phyloP scores from a whole-genome alignment of 805 yeast species.

The Wickerhamiella cacticola region DNA sequence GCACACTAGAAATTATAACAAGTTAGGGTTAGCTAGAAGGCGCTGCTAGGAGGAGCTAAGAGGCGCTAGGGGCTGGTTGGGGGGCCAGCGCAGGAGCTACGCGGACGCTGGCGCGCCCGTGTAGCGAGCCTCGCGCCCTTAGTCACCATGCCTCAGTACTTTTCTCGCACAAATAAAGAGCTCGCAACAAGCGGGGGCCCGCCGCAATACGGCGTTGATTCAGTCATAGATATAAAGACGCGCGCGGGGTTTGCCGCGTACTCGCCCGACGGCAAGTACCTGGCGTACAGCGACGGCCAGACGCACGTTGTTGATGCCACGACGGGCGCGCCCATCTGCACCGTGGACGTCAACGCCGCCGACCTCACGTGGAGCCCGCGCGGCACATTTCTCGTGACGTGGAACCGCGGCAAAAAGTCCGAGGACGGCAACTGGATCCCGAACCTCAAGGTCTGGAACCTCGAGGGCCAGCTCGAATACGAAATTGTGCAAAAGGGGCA shows the following conservation, averaged over 20 bases:
- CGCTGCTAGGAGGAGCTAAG: too few species aligned
- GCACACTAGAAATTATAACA: too few species aligned
- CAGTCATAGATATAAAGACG: slow-evolving; percentile 23
- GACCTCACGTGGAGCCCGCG: slow-evolving; percentile 83
- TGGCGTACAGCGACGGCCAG: slow-evolving; percentile 55
- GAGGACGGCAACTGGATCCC: slow-evolving; percentile 64
- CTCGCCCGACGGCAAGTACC: slow-evolving; percentile 52
- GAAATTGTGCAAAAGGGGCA: slow-evolving; percentile 71
- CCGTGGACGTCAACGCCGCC: slow-evolving; percentile 50
- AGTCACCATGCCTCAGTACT: slow-evolving; percentile 23
- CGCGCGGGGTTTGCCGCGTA: slow-evolving; percentile 40
- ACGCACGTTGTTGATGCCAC: slow-evolving; percentile 50
- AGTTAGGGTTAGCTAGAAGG: too few species aligned
- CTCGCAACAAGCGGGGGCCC: slow-evolving; percentile 23
- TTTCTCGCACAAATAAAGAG: slow-evolving; percentile 23
- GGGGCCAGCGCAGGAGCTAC: too few species aligned
- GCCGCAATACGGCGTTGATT: slow-evolving; percentile 23
- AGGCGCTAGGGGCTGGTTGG: too few species aligned
- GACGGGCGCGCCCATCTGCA: slow-evolving; percentile 36
- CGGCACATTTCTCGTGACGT: slow-evolving; percentile 69
- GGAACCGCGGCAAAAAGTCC: slow-evolving; percentile 75
- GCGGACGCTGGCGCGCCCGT: too few species aligned
- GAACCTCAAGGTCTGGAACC: slow-evolving; percentile 67
- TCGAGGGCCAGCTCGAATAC: slow-evolving; percentile 29
- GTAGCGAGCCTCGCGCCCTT: too few species aligned